Evolutionary conservation across 768 basidiomycete species (phyloP), one percentile per base, ranked within the genome.

Genomic region (Phylloporus arenicola): DNA sequence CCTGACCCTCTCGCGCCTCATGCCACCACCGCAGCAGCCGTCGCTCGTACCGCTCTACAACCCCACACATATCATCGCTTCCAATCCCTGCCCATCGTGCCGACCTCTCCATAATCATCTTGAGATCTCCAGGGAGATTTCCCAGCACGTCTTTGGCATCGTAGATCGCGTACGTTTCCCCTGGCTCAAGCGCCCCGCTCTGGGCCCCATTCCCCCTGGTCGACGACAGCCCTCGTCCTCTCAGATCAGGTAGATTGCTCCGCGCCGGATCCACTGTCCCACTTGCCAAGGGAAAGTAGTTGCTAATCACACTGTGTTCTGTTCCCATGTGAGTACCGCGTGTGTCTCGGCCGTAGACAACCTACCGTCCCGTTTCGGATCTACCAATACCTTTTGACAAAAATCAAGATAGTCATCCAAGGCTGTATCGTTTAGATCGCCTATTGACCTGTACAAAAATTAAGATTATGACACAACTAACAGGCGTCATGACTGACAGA

Each of bases 401-500:
- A 89, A 87, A 20, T 64, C 67, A 35, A 90, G 65, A 61, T 88
- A 90, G 25, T 73, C 72, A 56, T 89, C 87, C 45, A 87, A 63
- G 60, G 72, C 72, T 27, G 62, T 64, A 20, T 74, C 76, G 49
- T 71, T 70, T 52, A 83, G 65, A 55, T 83, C 76, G 11, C 75
- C 75, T 45, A 77, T 74, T 19, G 75, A 67, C 68, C 87, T 89
- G 30, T 50, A 50, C 34, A 40, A 37, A 48, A 33, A 48, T 59
- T 41, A 48, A 44, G 29, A 12, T 14, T 27, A 48, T 27, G 16
- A 44, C 27, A 53, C 44, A 27, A 38, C 50, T 16, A 50, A 51
- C 45, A 27, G 33, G 55, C 48, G 49, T 51, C 37, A 47, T 37
- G 29, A 71, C 77, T 64, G 55, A 86, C 83, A 80, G 65, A 41